Conservation (phyloP, 352 stramenopile species). For the Saprolegnia diclina region DNA sequence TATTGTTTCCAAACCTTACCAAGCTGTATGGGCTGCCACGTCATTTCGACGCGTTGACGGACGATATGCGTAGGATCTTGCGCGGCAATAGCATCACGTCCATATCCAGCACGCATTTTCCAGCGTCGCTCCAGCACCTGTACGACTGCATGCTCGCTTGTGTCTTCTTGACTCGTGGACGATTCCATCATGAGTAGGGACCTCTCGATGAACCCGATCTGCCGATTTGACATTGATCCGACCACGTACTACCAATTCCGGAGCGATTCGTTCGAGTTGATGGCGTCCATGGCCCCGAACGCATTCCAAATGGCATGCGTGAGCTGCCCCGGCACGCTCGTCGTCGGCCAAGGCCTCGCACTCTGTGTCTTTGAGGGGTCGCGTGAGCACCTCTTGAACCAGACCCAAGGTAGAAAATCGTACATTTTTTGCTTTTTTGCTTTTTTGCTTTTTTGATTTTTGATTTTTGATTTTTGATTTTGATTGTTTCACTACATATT, state of each 20-base stretch:
- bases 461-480: not conserved
- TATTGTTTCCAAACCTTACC: not conserved
- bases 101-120: not conserved
- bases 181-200: not conserved
- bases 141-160: not conserved
- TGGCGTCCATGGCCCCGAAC: not conserved
- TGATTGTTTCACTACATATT: not conserved
- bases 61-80: not conserved
- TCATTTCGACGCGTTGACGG: not conserved
- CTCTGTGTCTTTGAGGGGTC: not conserved
- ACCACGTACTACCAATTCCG: not conserved
- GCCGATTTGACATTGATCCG: not conserved
- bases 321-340: not conserved
- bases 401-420: not conserved
- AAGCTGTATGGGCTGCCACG: not conserved
- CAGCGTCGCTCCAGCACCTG: not conserved
- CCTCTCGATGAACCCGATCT: not conserved
- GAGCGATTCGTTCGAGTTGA: not conserved
- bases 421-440: too few species aligned
- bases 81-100: not conserved
- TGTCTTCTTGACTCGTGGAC: too few species aligned
- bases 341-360: not conserved
- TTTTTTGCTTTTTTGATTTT: too few species aligned
- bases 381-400: not conserved
- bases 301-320: not conserved